Base-by-base conservation (phyloP, 2,329 filamentous ascomycete species). In the Aureobasidium zeae region DNA sequence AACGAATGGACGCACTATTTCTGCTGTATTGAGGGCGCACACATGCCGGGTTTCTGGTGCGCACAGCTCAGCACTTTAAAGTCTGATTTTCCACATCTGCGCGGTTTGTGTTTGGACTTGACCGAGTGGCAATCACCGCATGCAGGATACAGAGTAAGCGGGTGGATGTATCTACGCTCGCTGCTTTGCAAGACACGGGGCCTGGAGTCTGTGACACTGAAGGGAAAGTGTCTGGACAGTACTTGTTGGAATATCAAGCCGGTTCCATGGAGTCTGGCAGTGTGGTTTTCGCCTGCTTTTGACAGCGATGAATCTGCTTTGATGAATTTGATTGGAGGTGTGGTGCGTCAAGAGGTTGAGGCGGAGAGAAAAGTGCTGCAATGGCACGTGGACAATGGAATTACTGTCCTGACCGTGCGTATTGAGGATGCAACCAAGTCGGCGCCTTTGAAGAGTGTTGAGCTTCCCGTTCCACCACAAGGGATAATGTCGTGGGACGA, bases 1-100 rank as follows among this genome's bases (percentile, higher is more conserved):
- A 48, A 52, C 22, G 63, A 62, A 39, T 65, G 62, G 62, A 38
- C 60, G 7, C 57, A 59, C 10, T 63, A 65, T 48, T 53, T 62
- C 13, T 41, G 42, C n/a, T 50, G 48, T 30, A 33, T 26, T 2
- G 37, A 31, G 15, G 57, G 60, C 36, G 54, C 56, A 5, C 24
- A 63, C 58, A 58, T 54, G 52, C 5, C 55, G 45, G 43, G 42
- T 6, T 36, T 39, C 5, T 50, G 48, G 48, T 50, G 48, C 17
- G 19, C 48, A 21, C 34, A 44, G 4, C 30, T 50, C 8, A 20
- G 41, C 24, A 50, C 45, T 3, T 44, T 54, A 54, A 45, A 48
- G 55, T 36, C 58, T 57, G 38, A 49, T 30, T 4, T 47, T 5
- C 47, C 47, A 13, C 31, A 49, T 25, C n/a, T 49, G 13, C 15